Evolutionary conservation across 768 basidiomycete species (phyloP).

Genomic region (Pleurotus citrinopileatus): DNA sequence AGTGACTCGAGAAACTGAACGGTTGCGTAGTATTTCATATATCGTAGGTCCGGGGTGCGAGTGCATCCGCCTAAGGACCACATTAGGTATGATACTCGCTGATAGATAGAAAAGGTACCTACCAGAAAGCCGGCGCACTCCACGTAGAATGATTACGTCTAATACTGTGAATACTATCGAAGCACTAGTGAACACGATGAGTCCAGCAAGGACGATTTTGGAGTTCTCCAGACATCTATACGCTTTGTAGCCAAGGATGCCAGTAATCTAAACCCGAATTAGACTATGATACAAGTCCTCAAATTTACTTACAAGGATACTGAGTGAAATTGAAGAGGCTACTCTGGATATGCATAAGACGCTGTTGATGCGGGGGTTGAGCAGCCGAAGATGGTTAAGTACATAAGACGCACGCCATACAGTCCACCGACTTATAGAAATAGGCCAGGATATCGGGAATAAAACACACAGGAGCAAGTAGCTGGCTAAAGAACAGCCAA

Average conservation of each 20-base stretch:
- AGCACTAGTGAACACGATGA: slow-evolving; percentile 40
- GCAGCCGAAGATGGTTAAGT: neutral
- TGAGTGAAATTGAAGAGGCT: slow-evolving; percentile 33
- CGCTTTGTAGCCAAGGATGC: slow-evolving; percentile 63
- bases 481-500: slow-evolving; percentile 51
- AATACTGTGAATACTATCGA: slow-evolving; percentile 39
- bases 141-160: slow-evolving; percentile 36
- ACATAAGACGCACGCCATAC: slow-evolving; percentile 47
- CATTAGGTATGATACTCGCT: neutral
- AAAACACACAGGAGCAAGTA: slow-evolving; percentile 44
- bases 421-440: slow-evolving; percentile 38
- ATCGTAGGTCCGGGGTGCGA: slow-evolving; percentile 29
- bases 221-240: slow-evolving; percentile 63
- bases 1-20: slow-evolving; percentile 51
- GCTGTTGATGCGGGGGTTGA: slow-evolving; percentile 19
- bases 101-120: neutral
- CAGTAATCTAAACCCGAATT: slow-evolving; percentile 43
- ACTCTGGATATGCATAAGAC: slow-evolving; percentile 34
- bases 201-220: slow-evolving; percentile 43
- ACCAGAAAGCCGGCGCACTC: slow-evolving; percentile 49
- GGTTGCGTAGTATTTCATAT: slow-evolving; percentile 39
- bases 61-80: slow-evolving; percentile 44
- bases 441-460: slow-evolving; percentile 44
- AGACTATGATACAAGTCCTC: neutral
- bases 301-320: slow-evolving; percentile 32